Conservation (phyloP, 352 stramenopile species). For the Phytopythium chamaehyphon region DNA sequence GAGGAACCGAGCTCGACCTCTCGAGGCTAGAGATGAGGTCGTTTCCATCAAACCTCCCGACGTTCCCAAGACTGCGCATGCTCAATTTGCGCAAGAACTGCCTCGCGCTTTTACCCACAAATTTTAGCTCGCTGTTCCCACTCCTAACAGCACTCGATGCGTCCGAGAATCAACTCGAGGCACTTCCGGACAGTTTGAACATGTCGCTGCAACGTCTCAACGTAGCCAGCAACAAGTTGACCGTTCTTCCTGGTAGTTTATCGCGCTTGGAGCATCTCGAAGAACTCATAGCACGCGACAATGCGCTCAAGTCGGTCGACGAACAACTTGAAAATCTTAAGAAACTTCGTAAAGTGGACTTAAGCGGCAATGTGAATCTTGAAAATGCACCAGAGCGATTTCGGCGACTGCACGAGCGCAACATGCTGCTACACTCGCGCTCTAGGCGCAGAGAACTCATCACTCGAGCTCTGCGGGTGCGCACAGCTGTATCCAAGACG, state of each 20-base stretch:
- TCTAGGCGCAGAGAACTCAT: conserved; percentile 63
- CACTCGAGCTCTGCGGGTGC: conserved; percentile 46
- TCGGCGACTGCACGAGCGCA: conserved; percentile 54
- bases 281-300: conserved; percentile 37
- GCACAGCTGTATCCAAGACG: conserved; percentile 31
- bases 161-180: conserved; percentile 30
- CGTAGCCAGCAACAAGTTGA: conserved; percentile 34
- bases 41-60: conserved; percentile 21
- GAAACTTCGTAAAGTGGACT: conserved; percentile 34
- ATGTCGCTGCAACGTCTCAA: conserved; percentile 37
- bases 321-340: conserved; percentile 22
- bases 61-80: conserved; percentile 36
- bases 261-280: conserved; percentile 29
- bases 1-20: conserved; percentile 41
- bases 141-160: conserved; percentile 40
- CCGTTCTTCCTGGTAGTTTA: conserved; percentile 22
- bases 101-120: conserved; percentile 25
- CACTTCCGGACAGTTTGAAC: conserved; percentile 30
- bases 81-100: conserved; percentile 48
- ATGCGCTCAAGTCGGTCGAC: conserved; percentile 32
- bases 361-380: conserved; percentile 33
- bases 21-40: conserved; percentile 32
- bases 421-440: conserved; percentile 56
- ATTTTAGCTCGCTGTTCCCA: conserved; percentile 26
- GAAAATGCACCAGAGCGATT: conserved; percentile 40